Conservation (phyloP, 140 eudicot genomes). For the Senecio squalidus region DNA sequence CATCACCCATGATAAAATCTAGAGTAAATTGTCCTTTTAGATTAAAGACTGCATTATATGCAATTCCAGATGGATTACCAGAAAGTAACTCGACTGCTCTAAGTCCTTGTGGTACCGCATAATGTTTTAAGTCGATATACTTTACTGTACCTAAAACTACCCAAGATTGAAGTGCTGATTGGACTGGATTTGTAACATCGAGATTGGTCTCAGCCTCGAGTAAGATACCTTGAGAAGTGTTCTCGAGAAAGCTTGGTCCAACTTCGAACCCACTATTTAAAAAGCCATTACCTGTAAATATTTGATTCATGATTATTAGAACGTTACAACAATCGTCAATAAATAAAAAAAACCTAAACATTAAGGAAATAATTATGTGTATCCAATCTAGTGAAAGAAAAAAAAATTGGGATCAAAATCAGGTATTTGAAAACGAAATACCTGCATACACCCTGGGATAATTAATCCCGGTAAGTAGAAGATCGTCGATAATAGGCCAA, state of each 20-base stretch:
- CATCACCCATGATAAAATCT: constrained; percentile 35
- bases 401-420: too few species aligned
- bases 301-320: too few species aligned
- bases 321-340: too few species aligned
- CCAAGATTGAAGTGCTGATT: not conserved
- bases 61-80: constrained; percentile 27
- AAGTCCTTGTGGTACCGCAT: constrained; percentile 31
- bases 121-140: constrained; percentile 33
- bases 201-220: constrained; percentile 10
- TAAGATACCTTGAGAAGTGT: constrained; percentile 39
- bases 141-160: constrained; percentile 16
- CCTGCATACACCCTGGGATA: not conserved
- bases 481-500: constrained; percentile 26
- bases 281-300: constrained; percentile 17
- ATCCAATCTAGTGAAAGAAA: too few species aligned
- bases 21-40: constrained; percentile 12
- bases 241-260: constrained; percentile 28
- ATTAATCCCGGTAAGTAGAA: constrained; percentile 8
- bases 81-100: constrained; percentile 28
- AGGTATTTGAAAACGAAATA: not conserved
- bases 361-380: too few species aligned
- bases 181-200: not conserved
- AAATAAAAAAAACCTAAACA: too few species aligned
- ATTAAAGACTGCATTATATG: not conserved
- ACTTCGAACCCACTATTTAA: constrained; percentile 40